Evolutionary conservation across 176 grass and related monocot species (phyloP).

Genomic region (Elymus sibiricus): DNA sequence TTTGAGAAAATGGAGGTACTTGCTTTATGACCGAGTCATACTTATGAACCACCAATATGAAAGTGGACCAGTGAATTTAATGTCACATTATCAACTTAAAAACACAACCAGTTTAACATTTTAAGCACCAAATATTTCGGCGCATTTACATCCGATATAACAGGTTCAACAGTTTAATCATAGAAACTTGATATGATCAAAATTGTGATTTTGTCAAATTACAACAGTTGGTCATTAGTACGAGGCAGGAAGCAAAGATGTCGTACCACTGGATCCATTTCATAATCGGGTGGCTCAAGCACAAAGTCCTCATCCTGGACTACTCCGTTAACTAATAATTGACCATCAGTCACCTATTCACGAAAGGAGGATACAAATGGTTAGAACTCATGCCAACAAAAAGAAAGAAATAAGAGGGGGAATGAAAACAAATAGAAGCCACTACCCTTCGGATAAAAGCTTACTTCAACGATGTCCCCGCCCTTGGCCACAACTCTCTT

Average conservation of each 20-base stretch:
- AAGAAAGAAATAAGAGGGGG: neutral
- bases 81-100: neutral
- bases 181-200: slow-evolving; percentile 7
- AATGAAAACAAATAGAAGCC: slow-evolving; percentile 21
- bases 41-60: neutral
- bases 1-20: neutral
- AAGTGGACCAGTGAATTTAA: neutral
- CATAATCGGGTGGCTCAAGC: slow-evolving; percentile 74
- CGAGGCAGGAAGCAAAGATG: neutral
- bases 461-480: slow-evolving; percentile 86
- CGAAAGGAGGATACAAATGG: neutral
- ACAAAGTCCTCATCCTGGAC: slow-evolving; percentile 83
- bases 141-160: neutral
- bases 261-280: slow-evolving; percentile 70
- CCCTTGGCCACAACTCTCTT: slow-evolving; percentile 95
- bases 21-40: neutral
- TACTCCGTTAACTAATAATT: slow-evolving; percentile 74
- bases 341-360: slow-evolving; percentile 74
- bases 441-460: slow-evolving; percentile 53
- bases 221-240: neutral
- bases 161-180: neutral
- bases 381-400: slow-evolving; percentile 16
- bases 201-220: neutral
- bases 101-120: neutral
- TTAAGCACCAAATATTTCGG: neutral